Conservation (phyloP, 2,329 filamentous ascomycete species). For the Chaetothyriales sp. region DNA sequence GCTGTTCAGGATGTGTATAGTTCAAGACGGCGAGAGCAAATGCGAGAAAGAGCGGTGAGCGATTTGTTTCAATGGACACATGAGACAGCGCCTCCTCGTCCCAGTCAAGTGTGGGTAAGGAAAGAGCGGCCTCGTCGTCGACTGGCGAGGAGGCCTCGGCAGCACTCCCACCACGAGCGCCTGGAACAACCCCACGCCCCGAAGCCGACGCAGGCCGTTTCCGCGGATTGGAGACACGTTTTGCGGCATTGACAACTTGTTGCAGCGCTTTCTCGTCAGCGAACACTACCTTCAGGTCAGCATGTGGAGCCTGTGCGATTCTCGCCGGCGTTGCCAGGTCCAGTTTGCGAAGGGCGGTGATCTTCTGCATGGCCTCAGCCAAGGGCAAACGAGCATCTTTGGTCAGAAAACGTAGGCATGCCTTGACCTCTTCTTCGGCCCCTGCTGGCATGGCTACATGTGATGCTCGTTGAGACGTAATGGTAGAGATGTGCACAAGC, state of each 20-base stretch:
- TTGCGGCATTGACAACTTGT: conserved; percentile 42
- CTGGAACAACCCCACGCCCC: conserved; percentile 2
- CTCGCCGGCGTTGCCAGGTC: conserved; percentile 28
- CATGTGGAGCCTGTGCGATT: conserved; percentile 34
- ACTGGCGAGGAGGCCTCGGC: conserved; percentile 21
- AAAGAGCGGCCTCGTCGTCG: conserved; percentile 22
- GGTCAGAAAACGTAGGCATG: conserved; percentile 41
- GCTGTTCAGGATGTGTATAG: conserved; percentile 74
- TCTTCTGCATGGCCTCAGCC: conserved; percentile 38
- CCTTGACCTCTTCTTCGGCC: conserved; percentile 25
- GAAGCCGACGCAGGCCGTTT: conserved; percentile 32
- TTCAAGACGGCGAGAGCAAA: conserved; percentile 61
- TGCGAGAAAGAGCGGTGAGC: conserved; percentile 67
- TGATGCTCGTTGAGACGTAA: neutral
- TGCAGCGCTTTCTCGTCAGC: conserved; percentile 41
- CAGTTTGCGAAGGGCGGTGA: conserved; percentile 38
- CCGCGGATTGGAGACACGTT: conserved; percentile 35
- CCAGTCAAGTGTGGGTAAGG: conserved; percentile 19
- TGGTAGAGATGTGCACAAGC: neutral
- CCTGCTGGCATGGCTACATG: conserved; percentile 6
- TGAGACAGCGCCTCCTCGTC: conserved; percentile 37
- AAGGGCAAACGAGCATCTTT: conserved; percentile 43
- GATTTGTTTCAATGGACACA: conserved; percentile 54
- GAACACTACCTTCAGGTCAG: conserved; percentile 29
- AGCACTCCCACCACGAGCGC: conserved; percentile 12